Conservation (phyloP, 345 rosid species). For the Syzygium aromaticum region DNA sequence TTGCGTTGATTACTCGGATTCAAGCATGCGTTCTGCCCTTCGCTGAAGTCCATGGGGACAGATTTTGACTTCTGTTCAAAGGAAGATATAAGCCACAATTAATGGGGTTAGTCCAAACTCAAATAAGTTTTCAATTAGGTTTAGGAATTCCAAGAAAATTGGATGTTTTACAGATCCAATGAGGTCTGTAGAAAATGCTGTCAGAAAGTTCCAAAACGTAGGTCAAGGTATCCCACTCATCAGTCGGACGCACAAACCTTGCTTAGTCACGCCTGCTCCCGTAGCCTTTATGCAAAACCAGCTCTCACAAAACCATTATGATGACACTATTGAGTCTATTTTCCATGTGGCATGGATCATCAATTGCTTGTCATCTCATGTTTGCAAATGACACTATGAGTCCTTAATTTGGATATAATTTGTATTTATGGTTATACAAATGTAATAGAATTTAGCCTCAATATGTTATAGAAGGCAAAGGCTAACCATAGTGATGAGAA, state of each 20-base stretch:
- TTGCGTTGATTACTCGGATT: not conserved
- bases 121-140: not conserved
- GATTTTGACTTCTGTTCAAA: not conserved
- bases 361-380: not conserved
- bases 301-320: not conserved
- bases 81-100: not conserved
- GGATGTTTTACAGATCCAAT: not conserved
- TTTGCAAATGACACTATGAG: not conserved
- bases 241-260: not conserved
- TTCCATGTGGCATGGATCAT: not conserved
- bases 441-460: not conserved
- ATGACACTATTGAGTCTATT: not conserved
- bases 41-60: not conserved
- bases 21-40: not conserved
- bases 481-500: not conserved
- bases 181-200: not conserved
- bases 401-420: not conserved
- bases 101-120: not conserved
- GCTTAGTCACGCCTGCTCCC: not conserved
- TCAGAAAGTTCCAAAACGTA: not conserved
- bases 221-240: not conserved
- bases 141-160: not conserved
- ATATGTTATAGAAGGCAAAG: not conserved
- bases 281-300: not conserved
- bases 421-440: not conserved